Evolutionary conservation across 306 rosid species (phyloP).

Genomic region (Phaseolus lunatus): DNA sequence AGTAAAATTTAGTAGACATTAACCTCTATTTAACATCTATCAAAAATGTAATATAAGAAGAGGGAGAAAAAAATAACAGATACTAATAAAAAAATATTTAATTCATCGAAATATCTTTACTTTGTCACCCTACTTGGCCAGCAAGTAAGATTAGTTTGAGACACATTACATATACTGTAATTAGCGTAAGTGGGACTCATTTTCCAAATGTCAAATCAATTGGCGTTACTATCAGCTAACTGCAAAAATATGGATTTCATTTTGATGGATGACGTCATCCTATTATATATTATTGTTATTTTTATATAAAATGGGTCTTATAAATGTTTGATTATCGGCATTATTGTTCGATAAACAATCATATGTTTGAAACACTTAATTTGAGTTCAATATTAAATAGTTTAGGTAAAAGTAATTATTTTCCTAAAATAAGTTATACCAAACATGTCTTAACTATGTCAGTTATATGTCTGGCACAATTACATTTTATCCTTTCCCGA

Average conservation of each 20-base stretch:
- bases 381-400: not conserved
- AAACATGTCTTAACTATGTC: not conserved
- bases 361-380: not conserved
- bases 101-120: not conserved
- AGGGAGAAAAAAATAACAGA: not conserved
- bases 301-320: not conserved
- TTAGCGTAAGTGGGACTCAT: not conserved
- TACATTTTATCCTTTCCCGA: not conserved
- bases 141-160: not conserved
- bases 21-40: not conserved
- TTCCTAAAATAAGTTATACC: not conserved
- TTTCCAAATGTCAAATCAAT: conserved; percentile 7
- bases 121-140: not conserved
- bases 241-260: not conserved
- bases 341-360: not conserved
- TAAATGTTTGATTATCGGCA: not conserved
- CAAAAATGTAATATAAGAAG: not conserved
- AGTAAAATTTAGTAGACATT: not conserved
- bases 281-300: not conserved
- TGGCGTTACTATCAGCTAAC: not conserved
- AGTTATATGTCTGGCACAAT: not conserved
- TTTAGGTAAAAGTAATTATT: not conserved
- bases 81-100: not conserved
- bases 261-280: not conserved
- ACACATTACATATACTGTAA: not conserved